phyloP scores from a whole-genome alignment of 2,329 filamentous ascomycete genomes.

The Epichloe sylvatica region DNA sequence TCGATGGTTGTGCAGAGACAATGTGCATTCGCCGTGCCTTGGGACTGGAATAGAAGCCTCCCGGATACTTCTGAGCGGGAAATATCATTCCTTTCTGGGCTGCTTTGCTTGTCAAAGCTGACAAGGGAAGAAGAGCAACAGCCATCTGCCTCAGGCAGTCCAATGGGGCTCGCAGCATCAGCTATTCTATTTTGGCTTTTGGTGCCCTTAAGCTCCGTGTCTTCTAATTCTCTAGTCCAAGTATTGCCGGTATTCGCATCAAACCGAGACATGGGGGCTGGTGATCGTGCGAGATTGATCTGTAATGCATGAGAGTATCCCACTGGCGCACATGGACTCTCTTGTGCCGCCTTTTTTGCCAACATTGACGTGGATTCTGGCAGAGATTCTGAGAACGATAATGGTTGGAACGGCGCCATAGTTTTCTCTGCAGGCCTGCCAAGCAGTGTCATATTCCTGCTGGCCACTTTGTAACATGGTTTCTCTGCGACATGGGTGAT shows the following conservation, averaged over 20 bases:
- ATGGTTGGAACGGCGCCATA: neutral
- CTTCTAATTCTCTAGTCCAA: neutral
- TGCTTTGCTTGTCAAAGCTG: neutral
- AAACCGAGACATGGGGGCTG: neutral
- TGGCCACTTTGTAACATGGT: neutral
- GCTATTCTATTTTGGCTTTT: neutral
- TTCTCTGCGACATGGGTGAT: neutral
- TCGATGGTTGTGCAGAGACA: neutral
- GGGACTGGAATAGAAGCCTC: neutral
- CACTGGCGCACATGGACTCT: neutral
- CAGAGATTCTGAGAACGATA: neutral
- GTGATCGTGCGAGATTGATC: slow-evolving; percentile 3
- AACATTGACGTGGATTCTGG: neutral
- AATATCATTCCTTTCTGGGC: neutral
- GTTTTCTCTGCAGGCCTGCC: neutral
- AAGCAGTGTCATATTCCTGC: neutral
- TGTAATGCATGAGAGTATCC: slow-evolving; percentile 2
- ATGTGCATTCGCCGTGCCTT: neutral
- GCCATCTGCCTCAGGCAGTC: neutral
- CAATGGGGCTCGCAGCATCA: neutral
- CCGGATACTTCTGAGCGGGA: neutral
- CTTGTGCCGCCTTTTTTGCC: neutral
- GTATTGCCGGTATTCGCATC: neutral
- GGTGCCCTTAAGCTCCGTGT: neutral
- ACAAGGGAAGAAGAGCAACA: neutral